A percentile compares a stretch with the other conserved stretches of the same genome.
Evolutionary conservation across 1,284 basidiomycete species (phyloP).

Genomic region (Ceratobasidium sp.): DNA sequence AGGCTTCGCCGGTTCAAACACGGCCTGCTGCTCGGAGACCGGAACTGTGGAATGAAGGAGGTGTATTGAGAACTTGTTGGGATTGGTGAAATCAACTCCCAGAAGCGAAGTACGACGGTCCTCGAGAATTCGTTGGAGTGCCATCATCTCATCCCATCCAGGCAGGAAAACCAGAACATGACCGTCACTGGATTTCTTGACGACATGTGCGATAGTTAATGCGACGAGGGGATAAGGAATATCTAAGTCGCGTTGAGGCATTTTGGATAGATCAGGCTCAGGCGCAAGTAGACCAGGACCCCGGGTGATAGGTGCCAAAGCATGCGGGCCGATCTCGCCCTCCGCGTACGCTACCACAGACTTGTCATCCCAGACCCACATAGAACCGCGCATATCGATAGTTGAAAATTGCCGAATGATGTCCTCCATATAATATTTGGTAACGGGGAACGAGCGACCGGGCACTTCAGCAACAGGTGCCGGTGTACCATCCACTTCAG

Average conservation of each 20-base stretch:
- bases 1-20: slow-evolving; percentile 84
- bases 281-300: slow-evolving; percentile 50
- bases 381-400: slow-evolving; percentile 52
- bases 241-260: slow-evolving; percentile 76
- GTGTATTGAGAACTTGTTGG: slow-evolving; percentile 79
- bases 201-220: slow-evolving; percentile 84
- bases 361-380: slow-evolving; percentile 83
- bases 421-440: slow-evolving; percentile 86
- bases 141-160: slow-evolving; percentile 92
- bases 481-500: slow-evolving; percentile 70
- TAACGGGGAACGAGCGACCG: slow-evolving; percentile 93
- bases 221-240: slow-evolving; percentile 88
- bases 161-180: slow-evolving; percentile 94
- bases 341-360: slow-evolving; percentile 83
- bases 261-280: slow-evolving; percentile 8
- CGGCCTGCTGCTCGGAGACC: slow-evolving; percentile 88
- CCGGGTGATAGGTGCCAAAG: slow-evolving; percentile 51
- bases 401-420: slow-evolving; percentile 63
- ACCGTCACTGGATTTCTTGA: slow-evolving; percentile 82
- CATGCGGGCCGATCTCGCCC: slow-evolving; percentile 72
- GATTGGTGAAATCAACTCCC: slow-evolving; percentile 73
- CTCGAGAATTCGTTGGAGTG: slow-evolving; percentile 78
- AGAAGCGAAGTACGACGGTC: slow-evolving; percentile 66
- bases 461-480: slow-evolving; percentile 88
- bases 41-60: slow-evolving; percentile 93